These are phyloP conservation scores for Aspergillus neoniger DNA, from an alignment of 2,329 filamentous ascomycete species.

Conservation along the genomic window DNA sequence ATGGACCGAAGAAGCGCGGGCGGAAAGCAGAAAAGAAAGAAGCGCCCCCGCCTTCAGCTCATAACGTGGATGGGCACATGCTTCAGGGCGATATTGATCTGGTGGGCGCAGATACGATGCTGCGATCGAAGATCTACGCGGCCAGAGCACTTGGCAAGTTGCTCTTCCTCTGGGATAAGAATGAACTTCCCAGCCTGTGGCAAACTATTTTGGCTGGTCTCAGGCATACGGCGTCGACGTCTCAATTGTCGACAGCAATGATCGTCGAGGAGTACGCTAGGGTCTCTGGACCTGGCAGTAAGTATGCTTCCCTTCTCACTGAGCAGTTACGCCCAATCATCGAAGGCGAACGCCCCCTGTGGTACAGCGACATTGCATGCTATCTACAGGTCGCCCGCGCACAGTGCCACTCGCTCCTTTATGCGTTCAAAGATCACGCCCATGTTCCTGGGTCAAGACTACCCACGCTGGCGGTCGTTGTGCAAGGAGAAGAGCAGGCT, in stretches of 20 bases:
- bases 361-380: constrained; percentile 87
- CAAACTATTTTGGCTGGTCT: constrained; percentile 70
- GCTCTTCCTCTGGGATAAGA: constrained; percentile 72
- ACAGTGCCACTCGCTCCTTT: constrained; percentile 86
- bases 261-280: constrained; percentile 87
- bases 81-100: constrained; percentile 95
- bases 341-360: constrained; percentile 75
- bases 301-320: constrained; percentile 45
- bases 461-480: constrained; percentile 81
- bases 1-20: constrained; percentile 72
- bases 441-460: constrained; percentile 75
- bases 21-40: constrained; percentile 84
- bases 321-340: constrained; percentile 71
- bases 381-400: constrained; percentile 86
- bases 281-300: constrained; percentile 38
- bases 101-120: constrained; percentile 83
- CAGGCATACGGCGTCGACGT: constrained; percentile 74
- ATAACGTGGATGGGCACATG: constrained; percentile 98
- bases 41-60: constrained; percentile 67
- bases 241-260: constrained; percentile 79
- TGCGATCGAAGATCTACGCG: constrained; percentile 85
- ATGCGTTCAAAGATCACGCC: constrained; percentile 87
- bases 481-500: constrained; percentile 89
- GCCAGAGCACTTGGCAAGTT: constrained; percentile 83
- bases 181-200: constrained; percentile 55